Conservation (phyloP, 2,329 filamentous ascomycete genomes). For the Rhynchosporium graminicola region DNA sequence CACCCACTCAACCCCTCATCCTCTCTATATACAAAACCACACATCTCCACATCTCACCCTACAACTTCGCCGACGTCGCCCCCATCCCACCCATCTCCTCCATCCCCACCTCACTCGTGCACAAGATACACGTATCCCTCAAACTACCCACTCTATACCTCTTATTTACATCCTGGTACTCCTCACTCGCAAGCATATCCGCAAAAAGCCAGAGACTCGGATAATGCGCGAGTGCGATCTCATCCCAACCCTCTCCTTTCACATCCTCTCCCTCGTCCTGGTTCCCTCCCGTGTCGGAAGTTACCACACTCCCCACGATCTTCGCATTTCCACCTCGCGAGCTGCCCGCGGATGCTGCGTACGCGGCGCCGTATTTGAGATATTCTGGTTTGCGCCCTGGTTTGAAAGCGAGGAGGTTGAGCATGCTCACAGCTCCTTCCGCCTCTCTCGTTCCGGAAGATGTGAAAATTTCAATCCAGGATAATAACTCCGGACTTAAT, state of each 20-base stretch:
- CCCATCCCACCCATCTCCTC: neutral
- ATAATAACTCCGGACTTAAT: constrained; percentile 50
- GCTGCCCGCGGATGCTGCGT: constrained; percentile 50
- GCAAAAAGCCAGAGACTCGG: constrained; percentile 62
- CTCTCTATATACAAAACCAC: neutral
- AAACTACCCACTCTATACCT: constrained; percentile 52
- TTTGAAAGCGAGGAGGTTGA: constrained; percentile 62
- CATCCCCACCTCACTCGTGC: constrained; percentile 51
- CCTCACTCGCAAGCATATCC: constrained; percentile 58
- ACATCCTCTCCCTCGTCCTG: constrained; percentile 29
- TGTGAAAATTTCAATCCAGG: constrained; percentile 49
- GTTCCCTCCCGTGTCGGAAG: constrained; percentile 31
- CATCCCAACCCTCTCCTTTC: constrained; percentile 51
- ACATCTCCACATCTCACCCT: constrained; percentile 7
- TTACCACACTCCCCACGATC: constrained; percentile 59
- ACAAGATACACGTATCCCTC: constrained; percentile 54
- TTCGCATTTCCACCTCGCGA: constrained; percentile 60
- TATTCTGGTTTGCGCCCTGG: constrained; percentile 54
- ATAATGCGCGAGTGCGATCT: constrained; percentile 66
- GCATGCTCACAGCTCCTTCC: constrained; percentile 57
- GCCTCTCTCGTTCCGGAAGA: constrained; percentile 33
- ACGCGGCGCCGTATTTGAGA: constrained; percentile 57
- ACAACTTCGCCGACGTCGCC: neutral
- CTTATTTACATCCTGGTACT: constrained; percentile 60
- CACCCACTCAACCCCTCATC: neutral